A percentile compares a stretch with the other conserved stretches of the same genome.
These are phyloP conservation scores for Coemansia sp. DNA, from an alignment of 192 early-diverging fungal genomes.

Conservation along the genomic window DNA sequence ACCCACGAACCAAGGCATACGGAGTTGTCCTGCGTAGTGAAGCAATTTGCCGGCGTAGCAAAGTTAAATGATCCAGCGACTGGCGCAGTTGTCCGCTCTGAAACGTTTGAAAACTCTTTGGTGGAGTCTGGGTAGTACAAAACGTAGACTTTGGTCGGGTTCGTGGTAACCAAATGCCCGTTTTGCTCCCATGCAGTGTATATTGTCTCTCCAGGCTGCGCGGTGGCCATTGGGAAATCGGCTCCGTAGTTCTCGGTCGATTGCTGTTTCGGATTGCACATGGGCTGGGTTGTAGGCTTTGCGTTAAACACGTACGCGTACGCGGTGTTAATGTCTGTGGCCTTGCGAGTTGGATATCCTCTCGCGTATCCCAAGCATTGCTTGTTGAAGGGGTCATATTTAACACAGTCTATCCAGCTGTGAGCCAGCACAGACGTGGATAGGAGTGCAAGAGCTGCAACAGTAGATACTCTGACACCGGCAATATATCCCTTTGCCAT, in stretches of 20 bases:
- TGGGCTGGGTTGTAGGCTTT: conserved; percentile 30
- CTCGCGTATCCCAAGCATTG: conserved; percentile 54
- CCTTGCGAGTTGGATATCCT: conserved; percentile 56
- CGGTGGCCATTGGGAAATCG: conserved; percentile 52
- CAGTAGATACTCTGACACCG: not conserved
- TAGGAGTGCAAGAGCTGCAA: not conserved
- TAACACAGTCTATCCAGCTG: conserved; percentile 63
- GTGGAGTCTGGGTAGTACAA: conserved; percentile 32
- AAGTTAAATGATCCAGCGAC: conserved; percentile 51
- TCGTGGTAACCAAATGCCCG: conserved; percentile 55
- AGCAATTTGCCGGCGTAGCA: conserved; percentile 54
- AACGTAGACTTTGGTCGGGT: conserved; percentile 46
- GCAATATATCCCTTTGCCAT: not conserved
- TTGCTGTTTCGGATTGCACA: conserved; percentile 54
- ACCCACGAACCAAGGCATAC: conserved; percentile 56
- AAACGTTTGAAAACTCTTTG: conserved; percentile 32
- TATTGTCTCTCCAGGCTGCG: conserved; percentile 55
- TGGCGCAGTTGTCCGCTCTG: conserved; percentile 24
- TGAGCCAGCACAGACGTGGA: conserved; percentile 55
- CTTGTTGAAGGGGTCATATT: conserved; percentile 48
- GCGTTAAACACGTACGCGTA: conserved; percentile 59
- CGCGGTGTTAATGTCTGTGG: conserved; percentile 50
- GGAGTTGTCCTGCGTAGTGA: conserved; percentile 41
- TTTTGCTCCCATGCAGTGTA: conserved; percentile 59
- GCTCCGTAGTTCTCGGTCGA: conserved; percentile 26